phyloP scores from a whole-genome alignment of 2,329 filamentous ascomycete species.

The Taxawa tesnikishii region DNA sequence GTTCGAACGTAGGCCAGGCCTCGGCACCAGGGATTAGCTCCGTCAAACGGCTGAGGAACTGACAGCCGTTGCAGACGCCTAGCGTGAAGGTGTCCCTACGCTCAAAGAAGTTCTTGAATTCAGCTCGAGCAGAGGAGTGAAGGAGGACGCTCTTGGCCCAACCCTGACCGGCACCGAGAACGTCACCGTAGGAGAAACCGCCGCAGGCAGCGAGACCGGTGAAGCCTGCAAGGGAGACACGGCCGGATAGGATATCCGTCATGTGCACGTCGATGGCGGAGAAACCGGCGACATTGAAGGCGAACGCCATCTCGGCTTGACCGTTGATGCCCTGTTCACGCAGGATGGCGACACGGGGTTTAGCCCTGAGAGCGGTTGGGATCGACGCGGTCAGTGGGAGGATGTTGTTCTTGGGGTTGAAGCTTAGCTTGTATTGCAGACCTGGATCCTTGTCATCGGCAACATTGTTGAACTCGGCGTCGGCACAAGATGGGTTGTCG shows the following conservation, averaged over 20 bases:
- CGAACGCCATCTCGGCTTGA: constrained; percentile 95
- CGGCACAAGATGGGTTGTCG: constrained; percentile 78
- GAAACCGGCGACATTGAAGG: constrained; percentile 84
- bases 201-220: constrained; percentile 87
- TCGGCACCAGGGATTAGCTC: constrained; percentile 73
- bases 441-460: constrained; percentile 67
- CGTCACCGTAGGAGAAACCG: constrained; percentile 90
- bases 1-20: constrained; percentile 75
- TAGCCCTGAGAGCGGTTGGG: constrained; percentile 46
- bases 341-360: constrained; percentile 77
- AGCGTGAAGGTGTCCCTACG: constrained; percentile 82
- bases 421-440: constrained; percentile 72
- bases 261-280: constrained; percentile 90
- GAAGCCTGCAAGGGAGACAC: constrained; percentile 70
- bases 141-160: constrained; percentile 92
- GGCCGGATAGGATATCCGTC: constrained; percentile 74
- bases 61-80: constrained; percentile 94
- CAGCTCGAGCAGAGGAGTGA: constrained; percentile 60
- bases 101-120: constrained; percentile 77
- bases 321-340: constrained; percentile 94
- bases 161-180: constrained; percentile 86
- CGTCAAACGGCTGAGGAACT: constrained; percentile 78
- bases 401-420: constrained; percentile 64
- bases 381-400: constrained; percentile 56
- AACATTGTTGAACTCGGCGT: constrained; percentile 68